Evolutionary conservation across 2,329 filamentous ascomycete species (phyloP).

Genomic region (Claviceps arundinis): DNA sequence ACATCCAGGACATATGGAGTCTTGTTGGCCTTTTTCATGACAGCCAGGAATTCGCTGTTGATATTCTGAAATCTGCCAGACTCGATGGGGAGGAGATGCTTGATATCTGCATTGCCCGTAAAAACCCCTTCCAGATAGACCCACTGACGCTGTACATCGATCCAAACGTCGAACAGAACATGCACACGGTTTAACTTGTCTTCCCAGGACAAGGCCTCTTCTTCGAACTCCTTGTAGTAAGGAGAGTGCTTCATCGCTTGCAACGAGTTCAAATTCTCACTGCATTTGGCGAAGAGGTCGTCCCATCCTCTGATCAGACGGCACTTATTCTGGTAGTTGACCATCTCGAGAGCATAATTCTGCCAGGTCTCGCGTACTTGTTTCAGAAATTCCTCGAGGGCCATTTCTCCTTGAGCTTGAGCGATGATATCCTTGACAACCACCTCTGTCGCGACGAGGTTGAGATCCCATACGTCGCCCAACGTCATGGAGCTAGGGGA

Average conservation of each 20-base stretch:
- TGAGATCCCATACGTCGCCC: slow-evolving; percentile 97
- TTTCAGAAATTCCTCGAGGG: slow-evolving; percentile 90
- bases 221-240: slow-evolving; percentile 98
- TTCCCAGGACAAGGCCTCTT: slow-evolving; percentile 92
- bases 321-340: slow-evolving; percentile 97
- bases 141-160: slow-evolving; percentile 99
- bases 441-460: slow-evolving; percentile 73
- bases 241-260: slow-evolving; percentile 98
- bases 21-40: slow-evolving; percentile 99
- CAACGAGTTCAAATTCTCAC: slow-evolving; percentile 91
- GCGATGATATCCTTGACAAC: slow-evolving; percentile 87
- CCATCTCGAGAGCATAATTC: slow-evolving; percentile 83
- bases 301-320: slow-evolving; percentile 96
- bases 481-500: slow-evolving; percentile 89
- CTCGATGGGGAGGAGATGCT: slow-evolving; percentile 90
- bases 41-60: slow-evolving; percentile 96
- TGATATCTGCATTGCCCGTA: slow-evolving; percentile 96
- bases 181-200: slow-evolving; percentile 96
- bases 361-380: slow-evolving; percentile 96
- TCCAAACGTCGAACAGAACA: slow-evolving; percentile 98
- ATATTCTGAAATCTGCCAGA: slow-evolving; percentile 97
- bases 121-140: slow-evolving; percentile 99
- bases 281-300: slow-evolving; percentile 95
- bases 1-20: slow-evolving; percentile 93
- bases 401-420: slow-evolving; percentile 96